Conservation (phyloP, 495 filamentous ascomycete species). For the Xylaria sp. region DNA sequence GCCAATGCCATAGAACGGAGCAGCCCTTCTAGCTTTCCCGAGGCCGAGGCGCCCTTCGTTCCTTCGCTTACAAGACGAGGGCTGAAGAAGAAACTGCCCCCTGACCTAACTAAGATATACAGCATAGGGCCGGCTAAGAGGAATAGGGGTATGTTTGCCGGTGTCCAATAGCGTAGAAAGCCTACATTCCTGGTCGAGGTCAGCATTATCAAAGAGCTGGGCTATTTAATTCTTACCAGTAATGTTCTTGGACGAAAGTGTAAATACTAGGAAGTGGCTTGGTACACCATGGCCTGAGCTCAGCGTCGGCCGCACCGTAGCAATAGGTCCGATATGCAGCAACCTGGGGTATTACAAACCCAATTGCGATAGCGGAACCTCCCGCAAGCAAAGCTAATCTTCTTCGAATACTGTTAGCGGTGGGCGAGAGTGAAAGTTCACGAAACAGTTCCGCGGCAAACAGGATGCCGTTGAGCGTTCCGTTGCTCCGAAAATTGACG, state of each 20-base stretch:
- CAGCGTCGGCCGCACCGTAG: slow-evolving; percentile 35
- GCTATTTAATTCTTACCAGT: slow-evolving; percentile 67
- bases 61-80: slow-evolving; percentile 24
- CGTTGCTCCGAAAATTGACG: slow-evolving; percentile 83
- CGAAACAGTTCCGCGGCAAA: slow-evolving; percentile 50
- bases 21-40: slow-evolving; percentile 32
- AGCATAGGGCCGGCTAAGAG: slow-evolving; percentile 82
- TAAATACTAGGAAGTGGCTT: slow-evolving; percentile 81
- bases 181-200: slow-evolving; percentile 73
- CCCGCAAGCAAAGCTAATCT: slow-evolving; percentile 64
- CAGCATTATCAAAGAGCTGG: slow-evolving; percentile 22
- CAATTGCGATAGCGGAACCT: slow-evolving; percentile 69
- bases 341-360: slow-evolving; percentile 74
- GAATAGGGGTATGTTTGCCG: slow-evolving; percentile 88
- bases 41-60: slow-evolving; percentile 15
- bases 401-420: slow-evolving; percentile 49
- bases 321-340: slow-evolving; percentile 81
- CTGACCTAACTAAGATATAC: slow-evolving; percentile 68
- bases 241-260: slow-evolving; percentile 82
- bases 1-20: slow-evolving; percentile 68
- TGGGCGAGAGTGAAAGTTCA: slow-evolving; percentile 58
- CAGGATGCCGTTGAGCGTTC: slow-evolving; percentile 77
- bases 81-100: slow-evolving; percentile 52
- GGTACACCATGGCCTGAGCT: slow-evolving; percentile 75
- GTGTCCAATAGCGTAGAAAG: slow-evolving; percentile 88